Evolutionary conservation across 1,284 basidiomycete species (phyloP), one percentile per base, ranked within the genome.

Genomic region (Apiotrichum brassicae): DNA sequence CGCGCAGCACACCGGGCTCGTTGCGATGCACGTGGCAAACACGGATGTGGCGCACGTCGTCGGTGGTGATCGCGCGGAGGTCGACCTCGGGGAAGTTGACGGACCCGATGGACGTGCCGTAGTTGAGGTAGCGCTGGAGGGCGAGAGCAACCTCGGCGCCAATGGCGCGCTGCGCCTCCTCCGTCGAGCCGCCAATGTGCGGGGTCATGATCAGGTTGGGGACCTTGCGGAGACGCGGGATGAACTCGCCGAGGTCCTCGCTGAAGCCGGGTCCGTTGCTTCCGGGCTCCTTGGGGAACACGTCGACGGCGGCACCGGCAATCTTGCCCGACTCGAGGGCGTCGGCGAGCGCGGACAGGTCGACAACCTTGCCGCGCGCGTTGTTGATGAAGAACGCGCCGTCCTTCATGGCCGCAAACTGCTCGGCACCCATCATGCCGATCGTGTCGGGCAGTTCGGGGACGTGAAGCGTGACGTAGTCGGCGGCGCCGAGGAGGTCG

Each of bases 31-130:
- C 88, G 75, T 97, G 85, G 76, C 95, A 98, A 40, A 99, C 78
- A 58, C 94, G 87, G 60, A 97, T 84, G 64, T 83, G 82, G 54
- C 79, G 77, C 66, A 88, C 83, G 63, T 95, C 92, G 12, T 83
- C 81, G 35, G 74, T 75, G 16, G 89, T 84, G 67, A 97, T 94
- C 44, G 88, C 83, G 54, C 94, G 87, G 35, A 99, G 79, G 76
- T 94, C 89, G 64, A 99, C 94, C 76, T 98, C 95, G 54, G 94
- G 94, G 83, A 99, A 97, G 78, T 98, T 97, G 79, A 98, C 94
- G 1, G 91, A 83, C 41, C 92, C 91, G 46, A 92, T 63, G 6
- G 89, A 87, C 18, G 89, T 85, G 48, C 95, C 95, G 70, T 85
- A 91, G 76, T 86, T 88, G 70, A 98, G 83, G 76, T 97, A 99